These are phyloP conservation scores for Bipolaris bicolor DNA, from an alignment of 2,329 filamentous ascomycete species.

Conservation along the genomic window DNA sequence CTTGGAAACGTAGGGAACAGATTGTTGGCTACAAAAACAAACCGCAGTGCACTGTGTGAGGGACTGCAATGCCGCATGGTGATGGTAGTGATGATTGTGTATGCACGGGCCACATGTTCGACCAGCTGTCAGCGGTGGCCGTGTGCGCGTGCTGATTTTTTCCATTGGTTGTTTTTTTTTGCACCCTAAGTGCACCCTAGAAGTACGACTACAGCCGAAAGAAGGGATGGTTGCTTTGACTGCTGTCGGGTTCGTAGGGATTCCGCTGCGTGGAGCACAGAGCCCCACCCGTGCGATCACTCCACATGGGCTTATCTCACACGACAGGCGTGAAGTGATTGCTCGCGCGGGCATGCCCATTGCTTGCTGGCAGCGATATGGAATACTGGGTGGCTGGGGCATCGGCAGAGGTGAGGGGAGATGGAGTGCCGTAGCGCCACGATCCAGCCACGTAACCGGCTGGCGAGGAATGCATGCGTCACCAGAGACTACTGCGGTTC, in stretches of 20 bases:
- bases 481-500: background rate
- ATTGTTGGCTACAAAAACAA: background rate
- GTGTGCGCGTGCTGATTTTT: background rate
- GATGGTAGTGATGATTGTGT: background rate
- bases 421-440: background rate
- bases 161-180: background rate
- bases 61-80: background rate
- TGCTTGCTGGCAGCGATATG: too few species aligned
- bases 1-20: background rate
- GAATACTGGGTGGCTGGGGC: background rate
- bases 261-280: background rate
- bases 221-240: background rate
- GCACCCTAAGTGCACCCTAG: background rate
- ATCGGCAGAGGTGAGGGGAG: background rate
- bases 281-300: background rate
- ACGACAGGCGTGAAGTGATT: background rate
- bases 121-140: background rate
- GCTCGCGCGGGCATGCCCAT: background rate
- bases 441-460: slow-evolving; percentile 24
- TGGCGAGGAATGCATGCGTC: slow-evolving; percentile 18
- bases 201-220: background rate
- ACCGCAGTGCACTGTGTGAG: background rate
- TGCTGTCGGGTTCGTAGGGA: background rate
- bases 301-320: background rate
- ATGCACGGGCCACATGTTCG: slow-evolving; percentile 17